Evolutionary conservation across 441 rosid genomes (phyloP), one percentile per base, ranked within the genome.

Genomic region (Erodium chrysanthum): DNA sequence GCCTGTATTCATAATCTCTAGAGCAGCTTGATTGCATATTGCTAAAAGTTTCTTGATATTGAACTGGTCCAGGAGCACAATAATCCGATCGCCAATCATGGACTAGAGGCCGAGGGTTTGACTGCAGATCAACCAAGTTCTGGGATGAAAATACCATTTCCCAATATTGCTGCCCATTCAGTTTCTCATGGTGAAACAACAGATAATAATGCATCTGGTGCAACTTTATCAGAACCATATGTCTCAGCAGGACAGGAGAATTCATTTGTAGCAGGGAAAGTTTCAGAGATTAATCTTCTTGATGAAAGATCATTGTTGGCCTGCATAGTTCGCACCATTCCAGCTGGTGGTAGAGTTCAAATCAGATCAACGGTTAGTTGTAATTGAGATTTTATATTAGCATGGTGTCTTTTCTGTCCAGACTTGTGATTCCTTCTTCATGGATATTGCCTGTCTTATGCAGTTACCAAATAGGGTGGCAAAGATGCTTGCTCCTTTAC

Each of bases 381-480:
- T 68, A 62, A 12, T 66, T 33, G 64, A 52, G 50, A 0, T 18
- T 12, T 15, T 11, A 48, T 37, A 15, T 5, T 66, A 56, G 50
- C 70, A 31, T 65, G 7, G 20, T 54, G 23, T 68, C 60, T 50
- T 42, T 3, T 1, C 3, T 42, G 14, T 9, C 0, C 11, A 42
- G 20, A 50, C 58, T 50, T 15, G 58, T 46, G 64, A n/a, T 29
- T 50, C 33, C 2, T 35, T 42, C 7, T 33, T 33, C 5, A 33
- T 33, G 37, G 37, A 12, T 20, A 18, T 59, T 17, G 7, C 42
- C 8, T 17, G 23, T 77, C 66, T 66, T 71, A 46, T 71, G 67
- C 89, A 94, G 99, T 91, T 94, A 48, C 94, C 94, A 58, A 89
- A 89, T 74, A 88, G 97, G 75, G 81, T 94, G 50, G 97, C 92